Evolutionary conservation across 305 asterid genomes (phyloP), one percentile per base, ranked within the genome.

Genomic region (Fraxinus sp.): DNA sequence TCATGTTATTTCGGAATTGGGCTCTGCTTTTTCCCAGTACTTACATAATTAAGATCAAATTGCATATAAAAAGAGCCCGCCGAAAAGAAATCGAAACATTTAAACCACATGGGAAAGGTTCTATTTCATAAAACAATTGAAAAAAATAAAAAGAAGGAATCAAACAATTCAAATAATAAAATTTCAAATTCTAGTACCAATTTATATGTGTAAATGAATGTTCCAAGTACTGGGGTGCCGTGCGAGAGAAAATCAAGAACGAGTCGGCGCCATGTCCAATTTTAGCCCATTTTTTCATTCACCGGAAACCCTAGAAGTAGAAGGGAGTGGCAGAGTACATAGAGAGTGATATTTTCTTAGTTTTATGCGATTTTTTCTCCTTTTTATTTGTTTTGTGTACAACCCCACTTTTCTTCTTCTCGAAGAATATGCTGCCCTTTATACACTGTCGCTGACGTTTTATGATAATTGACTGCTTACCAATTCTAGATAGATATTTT

Each of bases 361-460:
- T 79, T 32, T 4, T 16, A 36, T 36, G 82, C 57, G 46, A 55
- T 37, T 24, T 77, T 26, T 1, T 57, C 9, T 4, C 73, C 73
- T 3, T 64, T 37, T 57, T 59, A 8, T 39, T n/a, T 22, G 13
- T 8, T 24, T 20, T 16, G 14, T 26, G 5, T 43, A 74, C 32
- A 16, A 62, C 77, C 28, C 79, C 30, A 26, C 11, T 20, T 46
- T 81, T 39, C 78, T 55, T 80, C 46, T 55, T 83, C 89, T 46
- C 66, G 83, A 86, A 86, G 89, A 83, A 72, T 77, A 80, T 68
- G 28, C 80, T 49, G 80, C 30, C 79, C 16, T 1, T 52, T 52
- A 16, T 49, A 14, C 16, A 52, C 3, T 52, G 22, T 52, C 8
- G 22, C 64, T 52, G 7, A 52, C 62, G 14, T 52, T 52, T 52